phyloP scores from a whole-genome alignment of 2,329 filamentous ascomycete species.

The Penicillium olsonii region DNA sequence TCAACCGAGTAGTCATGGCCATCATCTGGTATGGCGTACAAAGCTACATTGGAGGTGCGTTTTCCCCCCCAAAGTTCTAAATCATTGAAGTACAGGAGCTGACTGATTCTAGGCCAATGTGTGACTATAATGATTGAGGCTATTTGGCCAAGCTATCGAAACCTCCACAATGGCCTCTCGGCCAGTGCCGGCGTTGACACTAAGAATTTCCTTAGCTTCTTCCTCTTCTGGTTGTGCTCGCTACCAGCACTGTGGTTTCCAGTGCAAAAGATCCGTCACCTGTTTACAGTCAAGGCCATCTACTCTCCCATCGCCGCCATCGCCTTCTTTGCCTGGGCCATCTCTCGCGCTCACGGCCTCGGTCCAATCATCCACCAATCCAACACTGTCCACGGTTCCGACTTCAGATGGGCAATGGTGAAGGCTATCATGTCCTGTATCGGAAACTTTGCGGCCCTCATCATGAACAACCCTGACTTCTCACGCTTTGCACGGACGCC shows the following conservation, averaged over 20 bases:
- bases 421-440: slow-evolving; percentile 86
- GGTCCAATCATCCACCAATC: slow-evolving; percentile 78
- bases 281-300: slow-evolving; percentile 88
- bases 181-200: slow-evolving; percentile 69
- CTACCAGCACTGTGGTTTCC: slow-evolving; percentile 87
- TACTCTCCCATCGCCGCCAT: slow-evolving; percentile 82
- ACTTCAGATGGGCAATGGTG: slow-evolving; percentile 78
- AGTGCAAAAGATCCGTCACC: slow-evolving; percentile 81
- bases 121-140: slow-evolving; percentile 85
- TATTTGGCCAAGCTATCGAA: slow-evolving; percentile 68
- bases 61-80: no score
- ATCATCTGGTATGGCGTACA: slow-evolving; percentile 83
- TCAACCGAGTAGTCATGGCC: slow-evolving; percentile 85
- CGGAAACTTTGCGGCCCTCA: slow-evolving; percentile 86
- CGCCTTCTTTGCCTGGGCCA: slow-evolving; percentile 83
- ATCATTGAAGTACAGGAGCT: no score
- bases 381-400: slow-evolving; percentile 63
- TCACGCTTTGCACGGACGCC: slow-evolving; percentile 78
- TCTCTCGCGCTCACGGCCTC: slow-evolving; percentile 77
- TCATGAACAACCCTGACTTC: slow-evolving; percentile 80
- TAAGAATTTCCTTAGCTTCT: slow-evolving; percentile 75
- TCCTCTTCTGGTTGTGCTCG: slow-evolving; percentile 81
- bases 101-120: slow-evolving; percentile 60
- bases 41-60: slow-evolving; percentile 69
- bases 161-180: slow-evolving; percentile 68